A percentile compares a stretch with the other conserved stretches of the same genome.
phyloP scores from a whole-genome alignment of 1,284 basidiomycete species.

The Vanrija humicola region DNA sequence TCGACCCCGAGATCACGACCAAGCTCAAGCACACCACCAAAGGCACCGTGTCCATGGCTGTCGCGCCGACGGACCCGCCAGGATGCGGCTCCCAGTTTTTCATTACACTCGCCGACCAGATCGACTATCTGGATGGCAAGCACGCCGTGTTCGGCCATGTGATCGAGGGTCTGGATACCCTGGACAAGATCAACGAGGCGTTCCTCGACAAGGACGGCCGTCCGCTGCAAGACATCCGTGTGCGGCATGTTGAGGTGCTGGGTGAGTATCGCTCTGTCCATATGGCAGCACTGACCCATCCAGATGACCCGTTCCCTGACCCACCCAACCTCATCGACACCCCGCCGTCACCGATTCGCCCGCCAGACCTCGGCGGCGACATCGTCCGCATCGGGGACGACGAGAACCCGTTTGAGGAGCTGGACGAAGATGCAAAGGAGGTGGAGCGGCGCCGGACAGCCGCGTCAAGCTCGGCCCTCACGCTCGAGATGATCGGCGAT shows the following conservation, averaged over 20 bases:
- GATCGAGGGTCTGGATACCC: constrained; percentile 86
- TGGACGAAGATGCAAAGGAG: constrained; percentile 76
- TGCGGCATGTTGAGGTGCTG: constrained; percentile 86
- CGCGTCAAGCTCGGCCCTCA: constrained; percentile 86
- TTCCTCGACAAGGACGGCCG: constrained; percentile 82
- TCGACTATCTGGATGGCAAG: constrained; percentile 93
- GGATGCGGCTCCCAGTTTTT: constrained; percentile 96
- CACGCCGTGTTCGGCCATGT: constrained; percentile 94
- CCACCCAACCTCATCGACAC: constrained; percentile 69
- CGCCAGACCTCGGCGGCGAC: constrained; percentile 63
- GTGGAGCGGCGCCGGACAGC: constrained; percentile 72
- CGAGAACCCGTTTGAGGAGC: constrained; percentile 64
- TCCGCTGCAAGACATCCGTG: constrained; percentile 88
- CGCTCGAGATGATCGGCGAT: constrained; percentile 98
- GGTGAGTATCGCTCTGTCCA: constrained; percentile 55
- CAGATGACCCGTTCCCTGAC: constrained; percentile 93
- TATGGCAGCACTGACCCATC: not conserved
- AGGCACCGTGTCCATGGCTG: constrained; percentile 94
- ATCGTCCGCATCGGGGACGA: constrained; percentile 77
- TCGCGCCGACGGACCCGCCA: constrained; percentile 65
- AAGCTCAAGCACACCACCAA: constrained; percentile 77
- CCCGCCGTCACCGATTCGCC: constrained; percentile 68
- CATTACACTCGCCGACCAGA: constrained; percentile 81
- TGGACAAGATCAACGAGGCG: constrained; percentile 89
- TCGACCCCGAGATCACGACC: constrained; percentile 71